Percentiles rank a stretch among this genome's conserved stretches.
phyloP scores from a whole-genome alignment of 176 grass and related monocot species.

The Avena insularis region DNA sequence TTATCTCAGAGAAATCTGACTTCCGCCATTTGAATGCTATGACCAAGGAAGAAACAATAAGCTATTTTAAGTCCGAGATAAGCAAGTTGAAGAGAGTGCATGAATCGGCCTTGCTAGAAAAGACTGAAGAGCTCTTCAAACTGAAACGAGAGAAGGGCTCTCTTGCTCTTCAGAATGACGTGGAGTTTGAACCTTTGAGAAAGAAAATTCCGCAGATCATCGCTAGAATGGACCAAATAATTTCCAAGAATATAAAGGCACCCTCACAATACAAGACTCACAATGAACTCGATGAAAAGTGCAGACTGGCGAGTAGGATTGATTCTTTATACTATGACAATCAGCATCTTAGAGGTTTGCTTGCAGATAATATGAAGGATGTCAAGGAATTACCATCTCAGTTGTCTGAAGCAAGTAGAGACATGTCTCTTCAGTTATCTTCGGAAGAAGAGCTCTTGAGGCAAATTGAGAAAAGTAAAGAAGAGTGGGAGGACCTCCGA shows the following conservation, averaged over 20 bases:
- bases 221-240: slow-evolving; percentile 76
- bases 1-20: slow-evolving; percentile 73
- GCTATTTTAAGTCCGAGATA: slow-evolving; percentile 94
- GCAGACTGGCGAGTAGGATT: slow-evolving; percentile 59
- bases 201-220: slow-evolving; percentile 82
- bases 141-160: slow-evolving; percentile 88
- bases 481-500: slow-evolving; percentile 62
- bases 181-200: slow-evolving; percentile 82
- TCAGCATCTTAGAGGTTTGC: slow-evolving; percentile 69
- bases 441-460: slow-evolving; percentile 55
- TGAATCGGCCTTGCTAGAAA: slow-evolving; percentile 77
- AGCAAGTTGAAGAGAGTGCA: slow-evolving; percentile 85
- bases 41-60: slow-evolving; percentile 75
- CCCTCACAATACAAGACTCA: slow-evolving; percentile 45
- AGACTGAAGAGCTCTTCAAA: slow-evolving; percentile 92
- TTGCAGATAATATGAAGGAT: slow-evolving; percentile 82
- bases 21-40: slow-evolving; percentile 78
- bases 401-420: slow-evolving; percentile 61
- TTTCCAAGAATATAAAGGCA: slow-evolving; percentile 60
- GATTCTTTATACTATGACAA: slow-evolving; percentile 80
- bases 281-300: slow-evolving; percentile 60
- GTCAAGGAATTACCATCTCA: slow-evolving; percentile 68
- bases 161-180: slow-evolving; percentile 76
- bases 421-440: slow-evolving; percentile 61
- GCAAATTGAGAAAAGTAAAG: slow-evolving; percentile 68